Percentiles rank a stretch among this genome's conserved stretches.
phyloP scores from a whole-genome alignment of 2,329 filamentous ascomycete genomes.

The Lasiodiplodia theobromae region DNA sequence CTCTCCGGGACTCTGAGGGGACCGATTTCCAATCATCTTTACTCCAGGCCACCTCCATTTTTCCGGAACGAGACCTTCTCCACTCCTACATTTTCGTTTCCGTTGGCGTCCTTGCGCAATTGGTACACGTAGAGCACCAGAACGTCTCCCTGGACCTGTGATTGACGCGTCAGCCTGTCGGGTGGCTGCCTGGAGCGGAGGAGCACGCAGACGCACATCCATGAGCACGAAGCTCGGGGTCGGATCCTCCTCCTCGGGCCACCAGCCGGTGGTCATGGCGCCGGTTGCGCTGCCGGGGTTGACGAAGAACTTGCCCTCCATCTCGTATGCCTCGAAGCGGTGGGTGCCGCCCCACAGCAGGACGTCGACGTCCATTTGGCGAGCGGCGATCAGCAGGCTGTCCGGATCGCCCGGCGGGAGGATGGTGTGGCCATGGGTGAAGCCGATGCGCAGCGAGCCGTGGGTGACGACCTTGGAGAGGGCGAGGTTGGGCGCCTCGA shows the following conservation, averaged over 20 bases:
- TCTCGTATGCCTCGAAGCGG: constrained; percentile 74
- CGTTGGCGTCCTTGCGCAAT: constrained; percentile 59
- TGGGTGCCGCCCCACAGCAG: constrained; percentile 74
- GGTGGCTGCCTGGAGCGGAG: constrained; percentile 21
- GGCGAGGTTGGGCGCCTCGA: constrained; percentile 69
- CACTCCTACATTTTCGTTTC: constrained; percentile 61
- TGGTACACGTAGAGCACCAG: constrained; percentile 93
- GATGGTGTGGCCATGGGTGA: constrained; percentile 76
- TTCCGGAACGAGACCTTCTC: constrained; percentile 65
- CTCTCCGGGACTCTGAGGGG: constrained; percentile 1
- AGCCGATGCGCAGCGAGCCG: constrained; percentile 71
- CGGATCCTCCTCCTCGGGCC: constrained; percentile 68
- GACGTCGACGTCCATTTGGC: constrained; percentile 76
- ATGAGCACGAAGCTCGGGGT: constrained; percentile 95
- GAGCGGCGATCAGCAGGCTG: constrained; percentile 69
- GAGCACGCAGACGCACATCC: constrained; percentile 76
- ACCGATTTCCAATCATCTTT: background rate
- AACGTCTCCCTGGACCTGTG: constrained; percentile 91
- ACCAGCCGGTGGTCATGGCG: constrained; percentile 67
- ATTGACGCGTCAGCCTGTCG: constrained; percentile 9
- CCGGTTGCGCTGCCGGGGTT: constrained; percentile 74
- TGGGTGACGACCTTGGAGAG: constrained; percentile 75
- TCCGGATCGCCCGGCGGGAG: constrained; percentile 73
- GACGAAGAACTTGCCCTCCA: constrained; percentile 75
- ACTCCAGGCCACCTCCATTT: constrained; percentile 51